A percentile compares a stretch with the other conserved stretches of the same genome.
phyloP scores from a whole-genome alignment of 2,329 filamentous ascomycete species.

The Eutypa lata region DNA sequence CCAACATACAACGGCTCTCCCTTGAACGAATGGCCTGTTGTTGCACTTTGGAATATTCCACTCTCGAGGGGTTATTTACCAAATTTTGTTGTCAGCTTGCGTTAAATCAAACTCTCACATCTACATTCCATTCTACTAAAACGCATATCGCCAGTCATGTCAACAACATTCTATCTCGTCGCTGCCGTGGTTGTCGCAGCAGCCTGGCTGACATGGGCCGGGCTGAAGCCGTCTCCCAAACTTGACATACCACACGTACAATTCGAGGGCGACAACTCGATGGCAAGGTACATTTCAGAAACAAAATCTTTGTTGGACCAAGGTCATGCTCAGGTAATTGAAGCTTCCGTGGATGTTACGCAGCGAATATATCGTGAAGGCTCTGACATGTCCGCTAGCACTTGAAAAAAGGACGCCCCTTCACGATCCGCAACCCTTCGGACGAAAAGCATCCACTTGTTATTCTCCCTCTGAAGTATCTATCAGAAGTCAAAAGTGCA shows the following conservation, averaged over 20 bases:
- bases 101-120: no score
- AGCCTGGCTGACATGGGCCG: neutral
- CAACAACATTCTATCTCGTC: no score
- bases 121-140: no score
- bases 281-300: neutral
- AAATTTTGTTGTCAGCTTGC: no score
- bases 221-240: neutral
- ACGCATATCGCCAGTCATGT: no score
- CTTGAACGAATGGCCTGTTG: no score
- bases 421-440: conserved; percentile 8
- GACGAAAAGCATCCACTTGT: conserved; percentile 6
- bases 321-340: neutral
- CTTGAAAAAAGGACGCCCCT: conserved; percentile 7
- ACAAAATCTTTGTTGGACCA: conserved; percentile 2
- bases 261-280: neutral
- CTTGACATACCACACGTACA: neutral
- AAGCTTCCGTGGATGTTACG: neutral
- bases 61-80: no score
- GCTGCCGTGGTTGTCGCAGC: no score
- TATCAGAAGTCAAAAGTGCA: conserved; percentile 11
- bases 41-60: no score
- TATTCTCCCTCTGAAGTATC: conserved; percentile 11
- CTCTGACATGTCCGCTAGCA: conserved; percentile 1
- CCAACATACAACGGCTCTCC: no score
- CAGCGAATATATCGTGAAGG: neutral